phyloP scores from a whole-genome alignment of 441 rosid genomes.

The Cnidoscolus chayamansa region DNA sequence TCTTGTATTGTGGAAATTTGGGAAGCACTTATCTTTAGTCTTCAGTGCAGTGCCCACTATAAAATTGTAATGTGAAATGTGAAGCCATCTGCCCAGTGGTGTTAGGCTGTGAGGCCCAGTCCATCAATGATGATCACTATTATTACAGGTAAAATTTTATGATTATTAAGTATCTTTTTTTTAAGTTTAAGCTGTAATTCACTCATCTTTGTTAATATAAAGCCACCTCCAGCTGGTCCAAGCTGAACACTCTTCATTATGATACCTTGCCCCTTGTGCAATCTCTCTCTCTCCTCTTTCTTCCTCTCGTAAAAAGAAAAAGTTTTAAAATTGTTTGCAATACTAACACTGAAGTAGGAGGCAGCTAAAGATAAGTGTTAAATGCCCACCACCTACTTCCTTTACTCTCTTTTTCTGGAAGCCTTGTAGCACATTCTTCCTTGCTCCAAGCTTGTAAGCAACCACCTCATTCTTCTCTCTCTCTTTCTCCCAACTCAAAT shows the following conservation, averaged over 20 bases:
- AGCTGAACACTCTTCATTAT: not conserved
- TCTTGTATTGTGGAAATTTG: too few relatives aligned
- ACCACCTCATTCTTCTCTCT: not conserved
- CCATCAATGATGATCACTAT: not conserved
- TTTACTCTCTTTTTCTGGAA: constrained; percentile 25
- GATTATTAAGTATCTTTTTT: not conserved
- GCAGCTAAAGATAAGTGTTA: constrained; percentile 28
- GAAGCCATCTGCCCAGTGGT: not conserved
- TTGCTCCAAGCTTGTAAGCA: constrained; percentile 20
- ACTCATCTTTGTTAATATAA: constrained; percentile 3
- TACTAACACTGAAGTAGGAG: not conserved
- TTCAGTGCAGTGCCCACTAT: not conserved
- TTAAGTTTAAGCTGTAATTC: constrained; percentile 6
- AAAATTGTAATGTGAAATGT: too few relatives aligned
- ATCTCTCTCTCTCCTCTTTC: constrained; percentile 28
- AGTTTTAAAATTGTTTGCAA: not conserved
- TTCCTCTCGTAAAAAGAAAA: not conserved
- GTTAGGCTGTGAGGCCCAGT: not conserved
- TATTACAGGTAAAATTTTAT: too few relatives aligned
- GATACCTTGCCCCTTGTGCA: constrained; percentile 33
- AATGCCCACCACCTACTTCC: constrained; percentile 41
- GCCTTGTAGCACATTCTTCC: constrained; percentile 15
- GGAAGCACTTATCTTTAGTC: too few relatives aligned
- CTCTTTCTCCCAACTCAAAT: not conserved
- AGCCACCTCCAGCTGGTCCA: constrained; percentile 14